Evolutionary conservation across 2,329 filamentous ascomycete species (phyloP).

Genomic region (Ophiostoma tasmaniense): DNA sequence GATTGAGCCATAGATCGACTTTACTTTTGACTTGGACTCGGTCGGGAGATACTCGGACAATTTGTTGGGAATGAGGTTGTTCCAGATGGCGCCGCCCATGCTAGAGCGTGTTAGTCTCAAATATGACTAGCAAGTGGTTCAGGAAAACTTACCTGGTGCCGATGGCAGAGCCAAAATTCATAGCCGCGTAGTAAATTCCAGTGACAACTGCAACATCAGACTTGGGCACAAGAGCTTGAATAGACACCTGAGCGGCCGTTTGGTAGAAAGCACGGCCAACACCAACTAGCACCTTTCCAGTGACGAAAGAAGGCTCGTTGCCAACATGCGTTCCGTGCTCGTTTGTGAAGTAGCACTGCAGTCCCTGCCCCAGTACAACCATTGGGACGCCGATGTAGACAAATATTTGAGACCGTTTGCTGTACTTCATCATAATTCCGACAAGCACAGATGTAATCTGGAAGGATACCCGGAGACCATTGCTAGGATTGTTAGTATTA

Average conservation of each 20-base stretch:
- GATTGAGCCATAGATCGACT: not conserved
- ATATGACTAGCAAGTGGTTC: not conserved
- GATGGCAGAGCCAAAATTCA: not conserved
- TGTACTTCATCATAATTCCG: not conserved
- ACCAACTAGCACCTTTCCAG: not conserved
- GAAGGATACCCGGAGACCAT: not conserved
- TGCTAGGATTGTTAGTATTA: not conserved
- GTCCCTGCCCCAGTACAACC: not conserved
- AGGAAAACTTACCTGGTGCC: not conserved
- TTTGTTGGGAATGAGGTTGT: not conserved
- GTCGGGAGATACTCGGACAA: not conserved
- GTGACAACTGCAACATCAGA: not conserved
- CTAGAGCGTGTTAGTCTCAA: not conserved
- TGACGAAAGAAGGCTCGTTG: not conserved
- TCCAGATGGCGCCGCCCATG: not conserved
- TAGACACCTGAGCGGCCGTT: not conserved
- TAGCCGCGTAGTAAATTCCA: not conserved
- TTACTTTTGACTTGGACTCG: not conserved
- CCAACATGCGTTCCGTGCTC: not conserved
- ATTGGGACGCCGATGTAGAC: not conserved
- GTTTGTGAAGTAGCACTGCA: not conserved
- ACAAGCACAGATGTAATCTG: not conserved
- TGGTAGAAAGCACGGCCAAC: not conserved
- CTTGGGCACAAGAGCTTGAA: not conserved
- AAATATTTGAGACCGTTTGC: not conserved